phyloP scores from a whole-genome alignment of 371 early-diverging fungal genomes.

The Rhizomucor pusillus region DNA sequence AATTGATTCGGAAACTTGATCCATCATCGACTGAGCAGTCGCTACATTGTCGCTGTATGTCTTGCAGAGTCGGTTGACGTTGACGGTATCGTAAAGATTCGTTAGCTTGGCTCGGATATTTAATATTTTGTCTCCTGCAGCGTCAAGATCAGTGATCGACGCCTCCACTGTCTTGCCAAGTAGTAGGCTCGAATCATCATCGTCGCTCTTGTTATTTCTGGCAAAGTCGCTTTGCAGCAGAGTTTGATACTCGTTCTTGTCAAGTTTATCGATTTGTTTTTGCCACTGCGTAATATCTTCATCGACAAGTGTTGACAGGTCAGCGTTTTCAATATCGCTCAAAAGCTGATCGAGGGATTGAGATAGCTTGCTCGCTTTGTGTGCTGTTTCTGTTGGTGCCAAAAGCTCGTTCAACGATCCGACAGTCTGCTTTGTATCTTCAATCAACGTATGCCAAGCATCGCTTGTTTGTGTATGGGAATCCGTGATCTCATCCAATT shows the following conservation, averaged over 20 bases:
- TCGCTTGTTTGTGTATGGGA: slow-evolving; percentile 10
- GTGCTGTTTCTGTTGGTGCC: slow-evolving; percentile 28
- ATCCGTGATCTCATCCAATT: slow-evolving; percentile 7
- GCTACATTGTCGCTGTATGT: slow-evolving; percentile 35
- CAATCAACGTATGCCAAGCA: slow-evolving; percentile 25
- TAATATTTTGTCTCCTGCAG: slow-evolving; percentile 27
- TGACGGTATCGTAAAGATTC: slow-evolving; percentile 37
- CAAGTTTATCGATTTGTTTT: slow-evolving; percentile 31
- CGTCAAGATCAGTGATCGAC: slow-evolving; percentile 21
- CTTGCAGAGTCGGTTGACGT: slow-evolving; percentile 38
- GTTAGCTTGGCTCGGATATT: slow-evolving; percentile 27
- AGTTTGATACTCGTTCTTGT: slow-evolving; percentile 23
- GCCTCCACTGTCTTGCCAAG: slow-evolving; percentile 13
- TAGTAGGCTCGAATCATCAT: slow-evolving; percentile 9
- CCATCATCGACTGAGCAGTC: slow-evolving; percentile 9
- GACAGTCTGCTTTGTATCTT: slow-evolving; percentile 18
- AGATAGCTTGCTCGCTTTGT: slow-evolving; percentile 21
- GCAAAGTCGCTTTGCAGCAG: slow-evolving; percentile 7
- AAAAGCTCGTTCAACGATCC: slow-evolving; percentile 19
- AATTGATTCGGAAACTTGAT: slow-evolving; percentile 2
- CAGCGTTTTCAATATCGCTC: slow-evolving; percentile 16
- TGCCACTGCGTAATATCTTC: slow-evolving; percentile 38
- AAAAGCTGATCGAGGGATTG: slow-evolving; percentile 15
- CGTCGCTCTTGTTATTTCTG: not conserved
- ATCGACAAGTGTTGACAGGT: slow-evolving; percentile 21